phyloP scores from a whole-genome alignment of 768 basidiomycete genomes.

The Gloeophyllum trabeum region DNA sequence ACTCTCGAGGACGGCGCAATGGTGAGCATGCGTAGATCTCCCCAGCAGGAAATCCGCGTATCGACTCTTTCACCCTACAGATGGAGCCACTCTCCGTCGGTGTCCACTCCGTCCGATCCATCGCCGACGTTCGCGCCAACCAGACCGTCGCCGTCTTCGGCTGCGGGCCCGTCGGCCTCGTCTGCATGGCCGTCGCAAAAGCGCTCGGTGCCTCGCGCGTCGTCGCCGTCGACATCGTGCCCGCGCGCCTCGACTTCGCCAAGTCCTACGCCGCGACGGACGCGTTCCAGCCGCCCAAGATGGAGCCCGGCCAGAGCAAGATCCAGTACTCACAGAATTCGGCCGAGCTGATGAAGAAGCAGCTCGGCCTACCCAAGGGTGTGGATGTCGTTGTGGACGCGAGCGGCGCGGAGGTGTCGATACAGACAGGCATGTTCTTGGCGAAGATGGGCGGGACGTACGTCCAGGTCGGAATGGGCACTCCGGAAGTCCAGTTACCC shows the following conservation, averaged over 20 bases:
- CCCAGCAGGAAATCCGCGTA: neutral
- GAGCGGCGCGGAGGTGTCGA: slow-evolving; percentile 86
- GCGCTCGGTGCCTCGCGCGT: slow-evolving; percentile 81
- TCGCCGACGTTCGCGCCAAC: slow-evolving; percentile 61
- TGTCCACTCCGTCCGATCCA: slow-evolving; percentile 74
- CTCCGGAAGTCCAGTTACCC: slow-evolving; percentile 64
- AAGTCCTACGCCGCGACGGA: slow-evolving; percentile 78
- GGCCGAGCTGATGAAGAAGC: slow-evolving; percentile 50
- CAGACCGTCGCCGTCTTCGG: slow-evolving; percentile 81
- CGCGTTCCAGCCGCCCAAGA: slow-evolving; percentile 48
- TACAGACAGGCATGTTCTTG: slow-evolving; percentile 74
- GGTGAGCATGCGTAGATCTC: slow-evolving; percentile 29
- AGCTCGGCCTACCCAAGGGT: slow-evolving; percentile 49
- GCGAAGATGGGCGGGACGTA: slow-evolving; percentile 68
- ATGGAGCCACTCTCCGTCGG: slow-evolving; percentile 94
- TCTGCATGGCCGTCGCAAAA: slow-evolving; percentile 94
- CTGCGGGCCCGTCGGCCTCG: slow-evolving; percentile 79
- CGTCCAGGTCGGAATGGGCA: slow-evolving; percentile 84
- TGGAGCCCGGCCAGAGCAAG: slow-evolving; percentile 53
- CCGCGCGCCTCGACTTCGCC: slow-evolving; percentile 76
- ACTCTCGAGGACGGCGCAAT: slow-evolving; percentile 92
- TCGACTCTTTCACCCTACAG: slow-evolving; percentile 13
- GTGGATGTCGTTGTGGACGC: slow-evolving; percentile 89
- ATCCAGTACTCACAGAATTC: slow-evolving; percentile 65
- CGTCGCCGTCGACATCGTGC: slow-evolving; percentile 75